Conservation (phyloP, 2,329 filamentous ascomycete species). For the Aspergillus viridinutans region DNA sequence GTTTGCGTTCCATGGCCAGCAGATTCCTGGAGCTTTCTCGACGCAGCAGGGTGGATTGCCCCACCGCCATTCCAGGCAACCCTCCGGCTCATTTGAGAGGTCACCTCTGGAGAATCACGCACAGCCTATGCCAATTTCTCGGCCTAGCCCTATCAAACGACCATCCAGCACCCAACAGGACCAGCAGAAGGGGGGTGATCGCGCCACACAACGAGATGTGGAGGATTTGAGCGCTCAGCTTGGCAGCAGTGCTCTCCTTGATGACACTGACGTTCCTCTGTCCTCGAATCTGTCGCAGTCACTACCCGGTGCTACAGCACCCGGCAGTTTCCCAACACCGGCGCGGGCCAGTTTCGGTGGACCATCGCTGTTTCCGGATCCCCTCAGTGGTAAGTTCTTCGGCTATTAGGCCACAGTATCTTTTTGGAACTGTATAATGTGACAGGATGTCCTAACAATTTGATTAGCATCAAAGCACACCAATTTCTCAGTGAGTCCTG, state of each 20-base stretch:
- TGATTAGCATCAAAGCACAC: conserved; percentile 28
- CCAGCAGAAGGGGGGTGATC: conserved; percentile 38
- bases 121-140: conserved; percentile 68
- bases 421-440: conserved; percentile 3
- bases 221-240: conserved; percentile 74
- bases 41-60: conserved; percentile 39
- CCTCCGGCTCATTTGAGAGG: conserved; percentile 61
- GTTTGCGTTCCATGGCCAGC: conserved; percentile 39
- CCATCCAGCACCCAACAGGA: conserved; percentile 67
- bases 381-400: conserved; percentile 36
- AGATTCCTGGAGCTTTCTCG: conserved; percentile 36
- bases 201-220: conserved; percentile 51
- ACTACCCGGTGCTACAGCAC: conserved; percentile 50
- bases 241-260: conserved; percentile 82
- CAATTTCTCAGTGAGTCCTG: conserved; percentile 30
- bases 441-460: conserved; percentile 13
- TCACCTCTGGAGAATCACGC: conserved; percentile 56
- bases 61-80: conserved; percentile 68
- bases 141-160: conserved; percentile 82
- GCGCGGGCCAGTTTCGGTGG: conserved; percentile 41
- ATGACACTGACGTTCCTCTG: conserved; percentile 68
- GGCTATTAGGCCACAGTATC: not conserved
- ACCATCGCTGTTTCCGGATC: conserved; percentile 41
- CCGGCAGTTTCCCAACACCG: conserved; percentile 44
- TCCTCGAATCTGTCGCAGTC: conserved; percentile 42